A percentile compares a stretch with the other conserved stretches of the same genome.
Evolutionary conservation across 148 eudicot species (phyloP).

Genomic region (Nepenthes gracilis): DNA sequence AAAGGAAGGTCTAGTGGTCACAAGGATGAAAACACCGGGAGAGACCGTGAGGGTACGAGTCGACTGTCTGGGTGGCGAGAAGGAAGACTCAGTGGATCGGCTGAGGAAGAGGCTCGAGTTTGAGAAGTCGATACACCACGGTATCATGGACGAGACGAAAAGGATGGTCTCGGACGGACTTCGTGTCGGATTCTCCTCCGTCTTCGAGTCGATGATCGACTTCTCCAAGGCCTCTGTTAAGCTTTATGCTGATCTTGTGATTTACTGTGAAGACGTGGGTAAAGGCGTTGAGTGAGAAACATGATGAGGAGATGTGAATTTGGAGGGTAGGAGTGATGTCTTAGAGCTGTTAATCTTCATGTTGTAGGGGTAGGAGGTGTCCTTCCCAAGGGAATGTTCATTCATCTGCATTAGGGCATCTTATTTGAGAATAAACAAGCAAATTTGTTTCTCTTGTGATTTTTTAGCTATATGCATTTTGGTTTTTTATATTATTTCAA

Average conservation of each 20-base stretch:
- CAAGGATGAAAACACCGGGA: slow-evolving; percentile 1
- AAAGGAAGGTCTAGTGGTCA: slow-evolving; percentile 19
- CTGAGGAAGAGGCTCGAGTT: slow-evolving; percentile 21
- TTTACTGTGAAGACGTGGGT: slow-evolving; percentile 12
- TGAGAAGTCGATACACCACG: slow-evolving; percentile 30
- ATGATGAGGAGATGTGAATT: too few relatives aligned
- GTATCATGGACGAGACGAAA: slow-evolving; percentile 22
- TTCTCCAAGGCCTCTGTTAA: slow-evolving; percentile 32
- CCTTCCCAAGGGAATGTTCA: too few relatives aligned
- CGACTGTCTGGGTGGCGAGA: slow-evolving; percentile 15
- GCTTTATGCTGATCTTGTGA: slow-evolving; percentile 31
- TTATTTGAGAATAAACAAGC: too few relatives aligned
- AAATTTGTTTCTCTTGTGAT: too few relatives aligned
- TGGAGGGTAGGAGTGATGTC: too few relatives aligned
- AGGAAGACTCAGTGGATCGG: slow-evolving; percentile 22
- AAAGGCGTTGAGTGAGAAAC: neutral
- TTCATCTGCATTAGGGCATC: too few relatives aligned
- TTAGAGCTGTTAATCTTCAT: too few relatives aligned
- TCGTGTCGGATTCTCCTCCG: slow-evolving; percentile 36
- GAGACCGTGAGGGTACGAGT: slow-evolving; percentile 8
- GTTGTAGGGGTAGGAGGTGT: too few relatives aligned
- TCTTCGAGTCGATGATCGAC: slow-evolving; percentile 34
- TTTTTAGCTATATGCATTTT: too few relatives aligned
- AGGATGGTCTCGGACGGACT: slow-evolving; percentile 19
- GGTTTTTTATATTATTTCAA: too few relatives aligned